Evolutionary conservation across 306 rosid species (phyloP), one percentile per base, ranked within the genome.

Genomic region (Quercus wislizeni): DNA sequence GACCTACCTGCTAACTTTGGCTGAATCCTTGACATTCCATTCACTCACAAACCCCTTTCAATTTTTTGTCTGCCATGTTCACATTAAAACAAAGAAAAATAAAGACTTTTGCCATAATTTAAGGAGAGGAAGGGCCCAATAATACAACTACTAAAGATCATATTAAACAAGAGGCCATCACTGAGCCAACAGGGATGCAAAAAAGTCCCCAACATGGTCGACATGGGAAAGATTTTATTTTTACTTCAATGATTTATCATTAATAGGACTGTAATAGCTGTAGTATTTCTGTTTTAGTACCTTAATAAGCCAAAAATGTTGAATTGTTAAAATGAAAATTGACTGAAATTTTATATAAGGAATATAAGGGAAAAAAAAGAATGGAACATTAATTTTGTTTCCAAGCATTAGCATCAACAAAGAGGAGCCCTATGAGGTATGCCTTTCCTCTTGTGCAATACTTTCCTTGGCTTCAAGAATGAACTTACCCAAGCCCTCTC

Each of bases 401-500:
- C 12, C 46, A 65, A 77, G 77, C 2, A 62, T 84, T 87, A 79
- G 77, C 2, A 62, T 84, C 88, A 85, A 80, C 75, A 86, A 76
- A 90, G 78, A 74, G 88, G 88, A 72, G 97, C 86, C 80, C 96
- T 86, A 58, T 77, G 85, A 69, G 99, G 99, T 35, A 73, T 82
- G 81, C 96, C 88, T 87, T 95, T 95, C 83, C 90, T 89, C 91
- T 90, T 79, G 89, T 89, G 75, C 91, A 81, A 59, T 33, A 41
- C 85, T 86, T 83, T 95, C 82, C 92, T 91, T 74, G 91, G 93
- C 84, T 91, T 90, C 89, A 90, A 84, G 49, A 80, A 21, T 58
- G 86, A 57, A 71, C 30, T 72, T 4, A 30, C 46, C 87, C 87
- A 85, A 10, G 81, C 87, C 64, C 83, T 90, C 83, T 88, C 92